These are phyloP conservation scores for Phytophthora multivora DNA, from an alignment of 352 stramenopile genomes.

Conservation along the genomic window DNA sequence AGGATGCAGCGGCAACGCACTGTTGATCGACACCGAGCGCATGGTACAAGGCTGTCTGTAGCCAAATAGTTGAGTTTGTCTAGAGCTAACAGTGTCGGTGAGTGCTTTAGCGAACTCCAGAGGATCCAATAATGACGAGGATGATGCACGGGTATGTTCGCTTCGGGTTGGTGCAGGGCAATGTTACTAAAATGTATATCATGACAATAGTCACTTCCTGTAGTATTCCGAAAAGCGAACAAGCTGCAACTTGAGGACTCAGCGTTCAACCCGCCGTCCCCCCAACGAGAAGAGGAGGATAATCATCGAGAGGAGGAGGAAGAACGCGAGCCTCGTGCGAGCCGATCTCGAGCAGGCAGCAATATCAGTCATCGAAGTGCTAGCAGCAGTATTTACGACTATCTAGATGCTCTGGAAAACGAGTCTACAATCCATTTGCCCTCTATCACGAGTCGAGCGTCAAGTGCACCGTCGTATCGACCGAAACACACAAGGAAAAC, in stretches of 20 bases:
- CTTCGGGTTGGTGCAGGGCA: not conserved
- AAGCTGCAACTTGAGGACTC: conserved; percentile 57
- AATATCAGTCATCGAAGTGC: conserved; percentile 15
- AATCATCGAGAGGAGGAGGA: conserved; percentile 18
- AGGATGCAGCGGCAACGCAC: conserved; percentile 29
- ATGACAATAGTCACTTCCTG: conserved; percentile 19
- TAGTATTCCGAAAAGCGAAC: conserved; percentile 22
- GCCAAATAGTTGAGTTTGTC: not conserved
- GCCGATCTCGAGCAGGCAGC: conserved; percentile 29
- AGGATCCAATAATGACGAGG: conserved; percentile 17
- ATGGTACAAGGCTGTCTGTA: conserved; percentile 8
- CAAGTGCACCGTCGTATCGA: conserved; percentile 11
- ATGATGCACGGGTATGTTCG: conserved; percentile 19
- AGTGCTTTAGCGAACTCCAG: conserved; percentile 20
- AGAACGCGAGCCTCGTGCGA: conserved; percentile 33
- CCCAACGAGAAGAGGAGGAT: conserved; percentile 40
- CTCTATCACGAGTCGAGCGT: conserved; percentile 29
- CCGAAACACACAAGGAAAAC: conserved; percentile 7
- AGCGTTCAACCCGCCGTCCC: conserved; percentile 32
- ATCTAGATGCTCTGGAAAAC: conserved; percentile 75
- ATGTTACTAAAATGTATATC: conserved; percentile 2
- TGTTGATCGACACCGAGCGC: conserved; percentile 3
- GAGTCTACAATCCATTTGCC: conserved; percentile 62
- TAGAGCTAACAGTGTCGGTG: conserved; percentile 1
- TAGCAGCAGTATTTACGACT: conserved; percentile 76